phyloP scores from a whole-genome alignment of 192 early-diverging fungal species.

The Cetraspora pellucida region DNA sequence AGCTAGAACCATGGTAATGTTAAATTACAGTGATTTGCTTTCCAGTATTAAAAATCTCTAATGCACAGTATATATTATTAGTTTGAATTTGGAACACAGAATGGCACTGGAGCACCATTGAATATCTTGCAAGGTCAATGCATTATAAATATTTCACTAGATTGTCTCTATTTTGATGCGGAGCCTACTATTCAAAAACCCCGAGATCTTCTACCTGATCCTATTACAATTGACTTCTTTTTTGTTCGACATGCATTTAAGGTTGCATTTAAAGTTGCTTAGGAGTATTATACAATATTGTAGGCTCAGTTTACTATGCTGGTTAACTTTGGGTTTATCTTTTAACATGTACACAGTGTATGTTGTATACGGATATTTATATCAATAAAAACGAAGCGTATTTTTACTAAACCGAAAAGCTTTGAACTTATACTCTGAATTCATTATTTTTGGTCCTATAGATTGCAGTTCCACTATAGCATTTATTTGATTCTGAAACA shows the following conservation, averaged over 20 bases:
- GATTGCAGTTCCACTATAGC: too few relatives aligned
- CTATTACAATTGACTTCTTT: slow-evolving; percentile 27
- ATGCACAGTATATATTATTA: slow-evolving; percentile 22
- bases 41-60: slow-evolving; percentile 29
- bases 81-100: slow-evolving; percentile 31
- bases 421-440: too few relatives aligned
- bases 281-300: slow-evolving; percentile 18
- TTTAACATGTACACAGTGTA: slow-evolving; percentile 25
- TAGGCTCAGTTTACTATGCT: background rate
- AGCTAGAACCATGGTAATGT: slow-evolving; percentile 17
- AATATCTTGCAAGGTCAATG: slow-evolving; percentile 21
- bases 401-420: background rate
- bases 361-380: slow-evolving; percentile 1
- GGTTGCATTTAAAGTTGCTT: background rate
- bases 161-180: slow-evolving; percentile 23
- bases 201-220: slow-evolving; percentile 15
- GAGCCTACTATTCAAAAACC: background rate
- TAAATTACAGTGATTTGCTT: slow-evolving; percentile 20
- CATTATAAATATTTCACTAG: slow-evolving; percentile 9
- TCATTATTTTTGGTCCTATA: too few relatives aligned
- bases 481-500: too few relatives aligned
- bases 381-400: slow-evolving; percentile 3
- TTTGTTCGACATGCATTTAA: slow-evolving; percentile 2
- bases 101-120: slow-evolving; percentile 15
- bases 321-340: slow-evolving; percentile 8